Percentiles rank a stretch among this genome's conserved stretches.
Conservation (phyloP, 2,329 filamentous ascomycete species). For the Fusarium buxicola region DNA sequence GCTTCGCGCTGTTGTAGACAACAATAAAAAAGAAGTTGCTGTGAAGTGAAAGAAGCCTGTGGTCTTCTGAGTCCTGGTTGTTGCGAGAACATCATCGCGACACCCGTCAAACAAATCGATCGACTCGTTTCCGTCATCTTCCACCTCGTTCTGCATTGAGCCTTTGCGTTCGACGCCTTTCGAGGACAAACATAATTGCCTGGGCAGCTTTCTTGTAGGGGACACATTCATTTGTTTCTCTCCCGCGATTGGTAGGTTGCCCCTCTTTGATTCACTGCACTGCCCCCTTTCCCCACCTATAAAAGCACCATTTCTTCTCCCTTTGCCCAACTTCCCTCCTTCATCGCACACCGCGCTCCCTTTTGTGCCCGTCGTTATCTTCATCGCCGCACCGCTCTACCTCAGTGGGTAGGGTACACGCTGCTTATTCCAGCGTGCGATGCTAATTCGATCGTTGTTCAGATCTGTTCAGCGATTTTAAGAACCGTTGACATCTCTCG, state of each 20-base stretch:
- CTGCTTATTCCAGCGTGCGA: conserved; percentile 12
- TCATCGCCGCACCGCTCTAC: conserved; percentile 35
- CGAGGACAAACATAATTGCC: conserved; percentile 32
- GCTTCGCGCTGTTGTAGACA: conserved; percentile 54
- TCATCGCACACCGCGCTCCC: conserved; percentile 36
- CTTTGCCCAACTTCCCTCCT: conserved; percentile 35
- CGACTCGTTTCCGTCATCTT: conserved; percentile 10
- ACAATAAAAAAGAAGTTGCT: conserved; percentile 50
- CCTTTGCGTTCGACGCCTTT: conserved; percentile 36
- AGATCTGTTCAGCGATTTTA: conserved; percentile 52
- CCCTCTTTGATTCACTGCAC: conserved; percentile 42
- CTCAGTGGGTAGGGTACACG: conserved; percentile 33
- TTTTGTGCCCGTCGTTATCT: conserved; percentile 7
- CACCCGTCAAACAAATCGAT: conserved; percentile 11
- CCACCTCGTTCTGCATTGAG: conserved; percentile 37
- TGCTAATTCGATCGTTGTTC: conserved; percentile 43
- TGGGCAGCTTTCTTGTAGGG: conserved; percentile 67
- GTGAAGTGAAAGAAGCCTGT: conserved; percentile 48
- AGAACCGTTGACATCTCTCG: conserved; percentile 35
- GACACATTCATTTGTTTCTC: conserved; percentile 99
- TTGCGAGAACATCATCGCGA: conserved; percentile 19
- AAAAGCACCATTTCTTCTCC: conserved; percentile 43
- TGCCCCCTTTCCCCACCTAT: conserved; percentile 39
- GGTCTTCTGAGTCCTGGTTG: conserved; percentile 35
- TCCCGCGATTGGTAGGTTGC: conserved; percentile 77